A percentile compares a stretch with the other conserved stretches of the same genome.
Conservation (phyloP, 2,329 filamentous ascomycete species). For the Colletotrichum cuscutae region DNA sequence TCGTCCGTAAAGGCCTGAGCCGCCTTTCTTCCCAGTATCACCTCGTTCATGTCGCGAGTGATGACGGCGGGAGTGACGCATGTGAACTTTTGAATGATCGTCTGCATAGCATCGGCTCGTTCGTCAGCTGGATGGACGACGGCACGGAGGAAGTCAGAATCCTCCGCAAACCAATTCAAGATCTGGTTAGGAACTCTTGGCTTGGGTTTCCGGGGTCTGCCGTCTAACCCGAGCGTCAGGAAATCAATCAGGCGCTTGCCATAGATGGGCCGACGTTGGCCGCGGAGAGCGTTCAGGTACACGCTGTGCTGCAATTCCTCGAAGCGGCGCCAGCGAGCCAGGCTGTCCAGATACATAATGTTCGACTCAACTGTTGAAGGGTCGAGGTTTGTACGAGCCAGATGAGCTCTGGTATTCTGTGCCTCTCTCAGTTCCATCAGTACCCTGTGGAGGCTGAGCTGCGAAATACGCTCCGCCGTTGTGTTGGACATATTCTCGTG, state of each 20-base stretch:
- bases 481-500: conserved; percentile 72
- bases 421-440: conserved; percentile 78
- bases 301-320: conserved; percentile 84
- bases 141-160: conserved; percentile 69
- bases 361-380: conserved; percentile 76
- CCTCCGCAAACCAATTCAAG: conserved; percentile 80
- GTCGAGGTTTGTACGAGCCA: conserved; percentile 66
- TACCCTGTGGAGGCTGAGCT: conserved; percentile 75
- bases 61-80: conserved; percentile 92
- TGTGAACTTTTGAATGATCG: conserved; percentile 85
- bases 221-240: conserved; percentile 71
- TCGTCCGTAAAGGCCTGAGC: conserved; percentile 66
- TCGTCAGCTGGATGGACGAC: conserved; percentile 81
- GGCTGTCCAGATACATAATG: conserved; percentile 78
- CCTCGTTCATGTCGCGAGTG: conserved; percentile 77
- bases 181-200: conserved; percentile 71
- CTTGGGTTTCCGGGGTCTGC: conserved; percentile 67
- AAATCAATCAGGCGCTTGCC: conserved; percentile 82
- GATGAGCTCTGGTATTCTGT: conserved; percentile 71
- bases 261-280: conserved; percentile 84
- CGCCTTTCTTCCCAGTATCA: conserved; percentile 72
- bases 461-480: conserved; percentile 65
- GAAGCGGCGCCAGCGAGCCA: conserved; percentile 74
- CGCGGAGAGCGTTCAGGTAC: conserved; percentile 82
- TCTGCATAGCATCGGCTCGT: conserved; percentile 77